A percentile compares a stretch with the other conserved stretches of the same genome.
Evolutionary conservation across 345 rosid species (phyloP).

Genomic region (Physaria fendleri): DNA sequence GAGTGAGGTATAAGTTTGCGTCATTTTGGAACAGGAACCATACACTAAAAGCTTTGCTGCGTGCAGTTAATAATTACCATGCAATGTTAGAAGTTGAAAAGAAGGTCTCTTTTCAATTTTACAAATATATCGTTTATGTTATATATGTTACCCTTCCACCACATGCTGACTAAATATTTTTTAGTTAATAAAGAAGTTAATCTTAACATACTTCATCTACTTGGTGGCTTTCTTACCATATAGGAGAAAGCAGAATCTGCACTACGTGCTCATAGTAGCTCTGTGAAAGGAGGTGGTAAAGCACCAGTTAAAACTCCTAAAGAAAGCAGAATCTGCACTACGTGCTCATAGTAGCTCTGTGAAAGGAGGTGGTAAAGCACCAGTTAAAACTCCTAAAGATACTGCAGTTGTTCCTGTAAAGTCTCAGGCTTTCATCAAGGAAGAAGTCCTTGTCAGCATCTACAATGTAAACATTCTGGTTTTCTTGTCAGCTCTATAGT

Average conservation of each 20-base stretch:
- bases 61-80: constrained; percentile 59
- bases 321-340: constrained; percentile 71
- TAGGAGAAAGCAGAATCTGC: constrained; percentile 88
- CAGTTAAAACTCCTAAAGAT: constrained; percentile 43
- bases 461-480: constrained; percentile 44
- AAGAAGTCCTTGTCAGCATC: constrained; percentile 75
- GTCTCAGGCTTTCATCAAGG: constrained; percentile 66
- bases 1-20: constrained; percentile 99
- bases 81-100: constrained; percentile 78
- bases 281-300: constrained; percentile 51
- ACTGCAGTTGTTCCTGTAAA: constrained; percentile 43
- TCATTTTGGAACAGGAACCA: constrained; percentile 99
- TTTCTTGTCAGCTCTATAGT: not conserved
- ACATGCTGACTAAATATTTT: not conserved
- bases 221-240: constrained; percentile 21
- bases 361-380: constrained; percentile 43
- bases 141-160: not conserved
- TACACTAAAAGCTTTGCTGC: constrained; percentile 73
- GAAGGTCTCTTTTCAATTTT: constrained; percentile 46
- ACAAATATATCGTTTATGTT: not conserved
- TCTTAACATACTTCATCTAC: not conserved
- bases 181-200: not conserved
- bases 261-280: constrained; percentile 90
- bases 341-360: constrained; percentile 94
- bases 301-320: constrained; percentile 35